phyloP scores from a whole-genome alignment of 192 early-diverging fungal genomes.

The Podila epicladia region DNA sequence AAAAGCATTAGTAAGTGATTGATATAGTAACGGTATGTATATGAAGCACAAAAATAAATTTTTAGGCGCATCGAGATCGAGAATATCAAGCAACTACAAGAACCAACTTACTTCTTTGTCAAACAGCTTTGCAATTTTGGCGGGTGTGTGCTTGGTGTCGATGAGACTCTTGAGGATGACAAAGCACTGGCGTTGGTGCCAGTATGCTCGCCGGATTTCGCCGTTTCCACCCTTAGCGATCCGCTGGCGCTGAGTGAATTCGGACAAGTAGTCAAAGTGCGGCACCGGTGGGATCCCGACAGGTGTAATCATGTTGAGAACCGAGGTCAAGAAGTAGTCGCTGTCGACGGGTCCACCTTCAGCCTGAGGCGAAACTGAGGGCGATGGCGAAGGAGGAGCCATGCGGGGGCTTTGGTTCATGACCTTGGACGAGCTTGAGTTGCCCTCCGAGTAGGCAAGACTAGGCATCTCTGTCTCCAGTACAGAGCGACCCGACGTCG shows the following conservation, averaged over 20 bases:
- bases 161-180: conserved; percentile 48
- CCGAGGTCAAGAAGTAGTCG: conserved; percentile 38
- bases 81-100: not conserved
- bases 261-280: conserved; percentile 21
- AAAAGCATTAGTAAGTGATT: not conserved
- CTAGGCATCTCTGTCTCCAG: conserved; percentile 40
- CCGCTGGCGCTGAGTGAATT: conserved; percentile 34
- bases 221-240: conserved; percentile 46
- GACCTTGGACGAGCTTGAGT: conserved; percentile 12
- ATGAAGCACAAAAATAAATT: not conserved
- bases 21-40: not conserved
- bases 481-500: conserved; percentile 15
- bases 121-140: conserved; percentile 37
- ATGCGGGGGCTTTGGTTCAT: conserved; percentile 14
- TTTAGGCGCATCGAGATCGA: too few species aligned
- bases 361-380: conserved; percentile 15
- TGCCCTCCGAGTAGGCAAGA: conserved; percentile 26
- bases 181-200: conserved; percentile 11
- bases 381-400: conserved; percentile 17
- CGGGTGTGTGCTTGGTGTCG: conserved; percentile 23
- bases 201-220: conserved; percentile 30
- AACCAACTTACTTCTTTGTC: conserved; percentile 39
- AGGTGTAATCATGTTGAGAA: conserved; percentile 42
- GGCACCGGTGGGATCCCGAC: conserved; percentile 9
- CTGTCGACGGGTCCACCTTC: not conserved